phyloP scores from a whole-genome alignment of 352 stramenopile genomes.

The Pythium utonaiense region DNA sequence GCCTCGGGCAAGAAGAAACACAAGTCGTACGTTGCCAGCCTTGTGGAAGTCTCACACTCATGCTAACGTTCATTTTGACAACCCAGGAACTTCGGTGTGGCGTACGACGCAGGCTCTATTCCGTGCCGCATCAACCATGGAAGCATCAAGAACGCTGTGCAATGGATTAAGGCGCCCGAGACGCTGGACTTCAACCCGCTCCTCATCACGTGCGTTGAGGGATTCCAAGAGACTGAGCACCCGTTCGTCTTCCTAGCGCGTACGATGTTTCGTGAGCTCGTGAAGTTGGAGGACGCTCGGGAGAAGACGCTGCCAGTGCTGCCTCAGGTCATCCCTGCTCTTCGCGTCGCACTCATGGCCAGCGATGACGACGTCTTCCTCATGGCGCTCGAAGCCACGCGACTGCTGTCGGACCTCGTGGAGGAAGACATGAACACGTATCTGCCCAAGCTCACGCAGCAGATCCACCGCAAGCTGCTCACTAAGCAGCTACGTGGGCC shows the following conservation, averaged over 20 bases:
- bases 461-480: conserved; percentile 71
- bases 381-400: conserved; percentile 62
- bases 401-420: conserved; percentile 57
- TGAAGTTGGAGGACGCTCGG: conserved; percentile 54
- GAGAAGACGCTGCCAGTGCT: conserved; percentile 60
- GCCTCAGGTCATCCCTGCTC: conserved; percentile 51
- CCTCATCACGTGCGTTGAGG: conserved; percentile 68
- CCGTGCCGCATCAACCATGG: conserved; percentile 80
- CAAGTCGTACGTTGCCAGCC: no score
- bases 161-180: conserved; percentile 68
- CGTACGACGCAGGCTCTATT: conserved; percentile 66
- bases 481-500: conserved; percentile 50
- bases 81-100: conserved; percentile 61
- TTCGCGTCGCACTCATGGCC: conserved; percentile 60
- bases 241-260: conserved; percentile 78
- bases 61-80: no score
- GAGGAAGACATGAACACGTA: conserved; percentile 76
- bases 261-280: conserved; percentile 65
- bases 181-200: conserved; percentile 58
- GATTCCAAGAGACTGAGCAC: conserved; percentile 71
- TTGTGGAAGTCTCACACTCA: no score
- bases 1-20: conserved; percentile 65
- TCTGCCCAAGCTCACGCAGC: conserved; percentile 66
- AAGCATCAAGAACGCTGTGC: conserved; percentile 65
- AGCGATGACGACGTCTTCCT: conserved; percentile 72